These are phyloP conservation scores for Entophlyctis luteolus DNA, from an alignment of 192 early-diverging fungal genomes.

Conservation along the genomic window DNA sequence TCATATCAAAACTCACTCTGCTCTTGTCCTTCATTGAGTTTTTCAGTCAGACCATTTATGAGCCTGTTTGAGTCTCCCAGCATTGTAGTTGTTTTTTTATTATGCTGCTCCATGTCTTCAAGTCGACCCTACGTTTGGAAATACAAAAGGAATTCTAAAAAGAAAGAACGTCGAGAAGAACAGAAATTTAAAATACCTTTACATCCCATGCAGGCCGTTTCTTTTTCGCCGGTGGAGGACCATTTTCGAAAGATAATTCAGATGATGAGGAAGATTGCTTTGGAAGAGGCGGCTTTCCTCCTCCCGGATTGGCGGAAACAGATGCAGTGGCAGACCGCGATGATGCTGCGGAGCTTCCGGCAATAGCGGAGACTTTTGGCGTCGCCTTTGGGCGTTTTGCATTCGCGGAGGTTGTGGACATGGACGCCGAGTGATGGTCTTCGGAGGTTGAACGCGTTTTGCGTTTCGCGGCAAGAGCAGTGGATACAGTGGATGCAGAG, in stretches of 20 bases:
- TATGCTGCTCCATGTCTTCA: constrained; percentile 70
- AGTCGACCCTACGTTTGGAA: constrained; percentile 58
- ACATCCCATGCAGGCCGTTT: constrained; percentile 71
- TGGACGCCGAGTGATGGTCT: background rate
- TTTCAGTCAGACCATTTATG: constrained; percentile 30
- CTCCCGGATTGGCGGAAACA: background rate
- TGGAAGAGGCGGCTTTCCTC: background rate
- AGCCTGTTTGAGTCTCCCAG: constrained; percentile 27
- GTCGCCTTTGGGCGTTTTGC: background rate
- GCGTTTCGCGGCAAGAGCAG: background rate
- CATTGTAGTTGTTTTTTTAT: constrained; percentile 36
- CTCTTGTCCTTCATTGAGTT: constrained; percentile 34
- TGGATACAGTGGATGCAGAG: background rate
- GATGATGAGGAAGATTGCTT: background rate
- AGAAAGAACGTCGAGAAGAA: background rate
- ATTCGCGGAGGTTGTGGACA: background rate
- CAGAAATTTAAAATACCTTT: constrained; percentile 37
- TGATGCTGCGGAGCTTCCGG: constrained; percentile 3
- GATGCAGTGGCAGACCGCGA: background rate
- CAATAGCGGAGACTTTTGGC: background rate
- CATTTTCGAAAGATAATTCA: background rate
- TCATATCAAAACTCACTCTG: constrained; percentile 14
- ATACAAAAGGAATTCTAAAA: constrained; percentile 22
- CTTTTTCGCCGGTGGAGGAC: constrained; percentile 43
- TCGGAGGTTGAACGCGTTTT: background rate